These are phyloP conservation scores for Wickerhamiella spandovensis DNA, from an alignment of 805 yeast species.

Conservation along the genomic window DNA sequence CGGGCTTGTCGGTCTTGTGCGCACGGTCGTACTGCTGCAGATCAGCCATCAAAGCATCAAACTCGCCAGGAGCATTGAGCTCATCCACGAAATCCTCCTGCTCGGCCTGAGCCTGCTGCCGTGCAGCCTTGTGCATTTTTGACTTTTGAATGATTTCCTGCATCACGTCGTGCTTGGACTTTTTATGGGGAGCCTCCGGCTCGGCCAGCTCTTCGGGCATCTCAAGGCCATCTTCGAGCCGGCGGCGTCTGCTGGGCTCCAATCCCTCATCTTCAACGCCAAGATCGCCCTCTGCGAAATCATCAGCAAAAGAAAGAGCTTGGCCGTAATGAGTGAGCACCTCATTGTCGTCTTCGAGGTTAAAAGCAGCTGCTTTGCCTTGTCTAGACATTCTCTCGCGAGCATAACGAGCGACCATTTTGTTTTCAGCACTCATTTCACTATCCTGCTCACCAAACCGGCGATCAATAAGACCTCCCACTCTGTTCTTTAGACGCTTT, in stretches of 20 bases:
- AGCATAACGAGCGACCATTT: constrained; percentile 89
- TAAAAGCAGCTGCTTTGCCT: constrained; percentile 47
- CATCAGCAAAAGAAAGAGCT: constrained; percentile 46
- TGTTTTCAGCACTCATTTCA: constrained; percentile 69
- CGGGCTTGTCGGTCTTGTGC: not conserved
- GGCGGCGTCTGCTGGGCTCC: constrained; percentile 2
- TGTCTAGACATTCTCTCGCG: constrained; percentile 50
- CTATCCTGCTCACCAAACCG: constrained; percentile 83
- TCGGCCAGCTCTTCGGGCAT: constrained; percentile 20
- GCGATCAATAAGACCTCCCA: constrained; percentile 70
- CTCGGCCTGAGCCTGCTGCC: constrained; percentile 28
- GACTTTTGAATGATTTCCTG: constrained; percentile 32
- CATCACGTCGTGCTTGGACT: constrained; percentile 31
- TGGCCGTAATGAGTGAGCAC: constrained; percentile 70
- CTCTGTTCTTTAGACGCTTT: constrained; percentile 49
- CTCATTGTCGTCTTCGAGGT: constrained; percentile 52
- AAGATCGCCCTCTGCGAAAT: constrained; percentile 36
- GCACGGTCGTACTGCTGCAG: constrained; percentile 12
- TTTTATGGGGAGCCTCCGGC: constrained; percentile 29
- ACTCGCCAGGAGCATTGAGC: constrained; percentile 24
- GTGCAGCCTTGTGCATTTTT: constrained; percentile 28
- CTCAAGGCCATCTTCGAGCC: constrained; percentile 21
- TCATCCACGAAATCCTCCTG: constrained; percentile 26
- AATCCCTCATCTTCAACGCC: constrained; percentile 27
- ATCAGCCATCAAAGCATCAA: constrained; percentile 24